A percentile compares a stretch with the other conserved stretches of the same genome.
Evolutionary conservation across 2,329 filamentous ascomycete species (phyloP).

Genomic region (Penicillium digitatum): DNA sequence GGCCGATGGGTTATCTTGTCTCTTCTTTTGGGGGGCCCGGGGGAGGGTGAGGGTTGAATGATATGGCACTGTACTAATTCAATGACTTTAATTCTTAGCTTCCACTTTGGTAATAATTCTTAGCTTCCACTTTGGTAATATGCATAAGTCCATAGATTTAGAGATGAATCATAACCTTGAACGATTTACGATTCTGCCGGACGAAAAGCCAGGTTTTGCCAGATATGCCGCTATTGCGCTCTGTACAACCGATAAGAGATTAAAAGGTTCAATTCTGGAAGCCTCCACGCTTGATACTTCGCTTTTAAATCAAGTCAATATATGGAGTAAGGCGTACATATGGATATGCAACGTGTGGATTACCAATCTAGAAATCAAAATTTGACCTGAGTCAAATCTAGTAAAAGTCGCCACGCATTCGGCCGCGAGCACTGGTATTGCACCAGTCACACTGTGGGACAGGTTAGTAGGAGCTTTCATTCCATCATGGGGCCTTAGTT

Average conservation of each 20-base stretch:
- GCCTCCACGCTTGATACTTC: slow-evolving; percentile 12
- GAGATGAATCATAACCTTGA: neutral
- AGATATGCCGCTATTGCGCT: neutral
- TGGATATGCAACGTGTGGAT: neutral
- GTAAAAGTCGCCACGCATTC: slow-evolving; percentile 29
- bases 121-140: neutral
- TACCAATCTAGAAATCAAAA: neutral
- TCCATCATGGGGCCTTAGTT: neutral
- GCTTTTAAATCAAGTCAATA: slow-evolving; percentile 3
- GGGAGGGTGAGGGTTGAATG: too few relatives aligned
- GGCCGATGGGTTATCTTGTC: neutral
- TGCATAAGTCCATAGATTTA: neutral
- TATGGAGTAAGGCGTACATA: neutral
- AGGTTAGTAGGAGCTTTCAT: neutral
- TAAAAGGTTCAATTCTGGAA: slow-evolving; percentile 13
- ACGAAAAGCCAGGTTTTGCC: neutral
- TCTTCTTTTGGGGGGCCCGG: too few relatives aligned
- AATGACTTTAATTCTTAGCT: too few relatives aligned
- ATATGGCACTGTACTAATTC: too few relatives aligned
- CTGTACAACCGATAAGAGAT: neutral
- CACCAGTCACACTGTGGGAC: slow-evolving; percentile 42
- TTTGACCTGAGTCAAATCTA: neutral
- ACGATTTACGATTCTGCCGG: neutral
- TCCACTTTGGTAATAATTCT: too few relatives aligned
- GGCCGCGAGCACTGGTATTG: slow-evolving; percentile 38